Evolutionary conservation across 768 basidiomycete species (phyloP).

Genomic region (Ramaria sp.): DNA sequence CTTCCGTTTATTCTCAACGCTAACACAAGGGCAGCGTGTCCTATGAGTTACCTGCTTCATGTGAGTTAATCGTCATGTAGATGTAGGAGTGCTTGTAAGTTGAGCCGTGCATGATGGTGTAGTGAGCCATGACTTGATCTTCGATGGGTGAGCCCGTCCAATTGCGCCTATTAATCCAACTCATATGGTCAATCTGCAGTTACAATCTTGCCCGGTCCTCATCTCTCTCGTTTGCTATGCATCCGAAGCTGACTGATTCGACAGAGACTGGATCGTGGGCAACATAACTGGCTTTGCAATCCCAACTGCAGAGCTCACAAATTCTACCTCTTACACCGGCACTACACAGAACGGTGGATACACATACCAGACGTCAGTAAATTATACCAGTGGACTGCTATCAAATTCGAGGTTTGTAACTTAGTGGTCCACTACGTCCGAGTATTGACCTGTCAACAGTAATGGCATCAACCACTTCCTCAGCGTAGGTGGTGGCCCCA

Average conservation of each 20-base stretch:
- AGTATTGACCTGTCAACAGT: constrained; percentile 13
- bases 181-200: constrained; percentile 18
- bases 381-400: constrained; percentile 63
- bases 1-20: background rate
- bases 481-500: constrained; percentile 38
- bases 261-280: constrained; percentile 74
- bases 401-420: constrained; percentile 37
- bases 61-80: constrained; percentile 16
- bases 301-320: constrained; percentile 38
- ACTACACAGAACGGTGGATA: constrained; percentile 54
- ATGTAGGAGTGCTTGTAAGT: background rate
- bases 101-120: background rate
- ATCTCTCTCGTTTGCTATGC: background rate
- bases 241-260: background rate
- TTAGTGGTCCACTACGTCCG: background rate
- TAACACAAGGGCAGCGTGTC: constrained; percentile 25
- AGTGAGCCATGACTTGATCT: constrained; percentile 62
- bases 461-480: constrained; percentile 57
- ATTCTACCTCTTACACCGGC: constrained; percentile 50
- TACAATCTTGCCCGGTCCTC: constrained; percentile 67
- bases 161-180: background rate
- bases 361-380: constrained; percentile 60
- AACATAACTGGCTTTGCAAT: constrained; percentile 54
- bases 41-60: constrained; percentile 54
- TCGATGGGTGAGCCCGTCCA: constrained; percentile 42